These are phyloP conservation scores for Tuber magnatum DNA, from an alignment of 495 filamentous ascomycete genomes.

Conservation along the genomic window DNA sequence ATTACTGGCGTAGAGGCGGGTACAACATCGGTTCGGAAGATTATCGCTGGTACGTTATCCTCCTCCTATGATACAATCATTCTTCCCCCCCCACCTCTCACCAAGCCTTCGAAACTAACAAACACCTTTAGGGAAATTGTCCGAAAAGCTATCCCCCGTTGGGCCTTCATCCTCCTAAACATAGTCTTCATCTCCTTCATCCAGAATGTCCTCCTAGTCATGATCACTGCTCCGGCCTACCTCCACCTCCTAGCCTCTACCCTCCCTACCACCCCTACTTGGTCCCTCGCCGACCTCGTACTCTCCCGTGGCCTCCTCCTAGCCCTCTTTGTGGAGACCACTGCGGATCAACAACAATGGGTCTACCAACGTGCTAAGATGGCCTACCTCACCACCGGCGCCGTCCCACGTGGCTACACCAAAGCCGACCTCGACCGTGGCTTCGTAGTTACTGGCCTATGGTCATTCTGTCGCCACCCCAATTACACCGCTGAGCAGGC, in stretches of 20 bases:
- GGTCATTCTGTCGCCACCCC: conserved; percentile 79
- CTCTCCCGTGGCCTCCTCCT: conserved; percentile 62
- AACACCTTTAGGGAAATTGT: conserved; percentile 45
- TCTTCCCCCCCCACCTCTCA: background rate
- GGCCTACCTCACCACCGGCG: conserved; percentile 61
- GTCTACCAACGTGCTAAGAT: conserved; percentile 75
- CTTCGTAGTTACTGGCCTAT: conserved; percentile 79
- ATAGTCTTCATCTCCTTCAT: conserved; percentile 73
- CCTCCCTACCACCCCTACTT: conserved; percentile 44
- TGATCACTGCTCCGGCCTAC: conserved; percentile 76
- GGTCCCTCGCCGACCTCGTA: conserved; percentile 56
- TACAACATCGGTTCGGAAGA: conserved; percentile 84
- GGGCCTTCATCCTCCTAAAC: conserved; percentile 74
- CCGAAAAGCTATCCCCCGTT: conserved; percentile 42
- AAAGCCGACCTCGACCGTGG: conserved; percentile 82
- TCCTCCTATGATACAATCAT: background rate
- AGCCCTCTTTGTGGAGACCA: conserved; percentile 64
- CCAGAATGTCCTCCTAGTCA: conserved; percentile 73
- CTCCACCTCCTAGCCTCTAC: conserved; percentile 58
- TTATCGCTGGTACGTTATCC: conserved; percentile 66
- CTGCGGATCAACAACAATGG: conserved; percentile 95
- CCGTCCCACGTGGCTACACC: conserved; percentile 55
- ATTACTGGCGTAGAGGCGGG: conserved; percentile 95
- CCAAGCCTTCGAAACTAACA: conserved; percentile 10
- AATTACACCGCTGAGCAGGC: conserved; percentile 91